phyloP scores from a whole-genome alignment of 768 basidiomycete species.

The Nidularia sp. region DNA sequence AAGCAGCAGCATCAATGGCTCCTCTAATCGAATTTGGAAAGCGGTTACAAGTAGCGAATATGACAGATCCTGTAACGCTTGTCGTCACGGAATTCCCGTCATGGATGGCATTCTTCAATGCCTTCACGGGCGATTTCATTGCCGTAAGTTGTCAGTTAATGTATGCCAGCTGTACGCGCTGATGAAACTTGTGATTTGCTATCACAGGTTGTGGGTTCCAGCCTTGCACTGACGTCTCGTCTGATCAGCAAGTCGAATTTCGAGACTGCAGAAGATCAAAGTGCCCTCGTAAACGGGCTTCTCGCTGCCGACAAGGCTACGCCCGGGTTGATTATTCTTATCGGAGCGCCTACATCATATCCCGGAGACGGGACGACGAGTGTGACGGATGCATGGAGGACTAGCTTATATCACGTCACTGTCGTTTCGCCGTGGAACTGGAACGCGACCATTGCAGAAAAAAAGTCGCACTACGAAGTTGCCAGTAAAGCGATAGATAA shows the following conservation, averaged over 20 bases:
- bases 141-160: conserved; percentile 23
- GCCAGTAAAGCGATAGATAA: conserved; percentile 33
- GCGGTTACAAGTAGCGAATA: conserved; percentile 15
- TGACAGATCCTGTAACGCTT: conserved; percentile 15
- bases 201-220: conserved; percentile 32
- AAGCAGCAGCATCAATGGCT: conserved; percentile 35
- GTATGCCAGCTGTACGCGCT: neutral
- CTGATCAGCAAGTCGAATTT: conserved; percentile 38
- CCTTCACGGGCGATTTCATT: conserved; percentile 28
- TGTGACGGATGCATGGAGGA: conserved; percentile 40
- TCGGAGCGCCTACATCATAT: conserved; percentile 32
- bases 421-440: conserved; percentile 39
- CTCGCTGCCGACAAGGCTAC: conserved; percentile 28
- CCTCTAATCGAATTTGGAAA: conserved; percentile 34
- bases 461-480: conserved; percentile 22
- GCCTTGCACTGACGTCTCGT: conserved; percentile 38
- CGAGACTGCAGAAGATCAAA: conserved; percentile 19
- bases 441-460: conserved; percentile 35
- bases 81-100: conserved; percentile 35
- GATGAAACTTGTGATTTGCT: neutral
- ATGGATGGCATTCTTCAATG: conserved; percentile 34
- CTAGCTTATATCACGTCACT: conserved; percentile 42
- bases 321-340: conserved; percentile 36
- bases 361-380: conserved; percentile 31
- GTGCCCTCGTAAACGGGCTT: conserved; percentile 29